Conservation (phyloP, 2,329 filamentous ascomycete genomes). For the Parastagonospora nodorum region DNA sequence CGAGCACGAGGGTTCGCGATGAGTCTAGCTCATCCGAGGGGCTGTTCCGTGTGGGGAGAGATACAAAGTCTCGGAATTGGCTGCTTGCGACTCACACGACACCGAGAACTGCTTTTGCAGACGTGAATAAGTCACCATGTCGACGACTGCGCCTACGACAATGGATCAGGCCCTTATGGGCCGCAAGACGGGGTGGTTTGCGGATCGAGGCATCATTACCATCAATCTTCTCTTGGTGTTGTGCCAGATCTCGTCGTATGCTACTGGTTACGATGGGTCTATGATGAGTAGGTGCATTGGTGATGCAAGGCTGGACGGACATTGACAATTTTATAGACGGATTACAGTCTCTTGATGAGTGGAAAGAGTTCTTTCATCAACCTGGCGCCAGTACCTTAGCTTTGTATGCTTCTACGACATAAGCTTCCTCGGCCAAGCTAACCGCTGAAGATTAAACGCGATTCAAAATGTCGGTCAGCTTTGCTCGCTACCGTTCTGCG, state of each 20-base stretch:
- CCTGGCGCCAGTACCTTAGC: constrained; percentile 1
- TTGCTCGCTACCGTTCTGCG: constrained; percentile 28
- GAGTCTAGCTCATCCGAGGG: neutral
- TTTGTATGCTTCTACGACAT: neutral
- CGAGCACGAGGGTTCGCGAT: neutral
- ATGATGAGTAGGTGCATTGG: constrained; percentile 12
- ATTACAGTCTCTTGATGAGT: constrained; percentile 9
- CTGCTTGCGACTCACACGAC: neutral
- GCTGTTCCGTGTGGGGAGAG: neutral
- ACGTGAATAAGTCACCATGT: neutral
- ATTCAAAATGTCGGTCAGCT: constrained; percentile 33
- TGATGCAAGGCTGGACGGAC: no score
- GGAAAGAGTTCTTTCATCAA: constrained; percentile 7
- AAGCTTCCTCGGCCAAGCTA: neutral
- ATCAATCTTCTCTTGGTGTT: constrained; percentile 10
- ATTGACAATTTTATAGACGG: neutral
- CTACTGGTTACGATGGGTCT: constrained; percentile 14
- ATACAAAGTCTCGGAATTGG: neutral
- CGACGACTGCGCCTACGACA: neutral
- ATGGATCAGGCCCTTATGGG: constrained; percentile 5
- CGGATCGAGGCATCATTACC: constrained; percentile 8
- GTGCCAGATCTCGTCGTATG: constrained; percentile 12
- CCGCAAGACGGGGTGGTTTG: constrained; percentile 3
- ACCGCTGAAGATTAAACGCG: constrained; percentile 16
- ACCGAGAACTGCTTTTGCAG: neutral